These are phyloP conservation scores for Tricholoma matsutake DNA, from an alignment of 768 basidiomycete species.

Conservation along the genomic window DNA sequence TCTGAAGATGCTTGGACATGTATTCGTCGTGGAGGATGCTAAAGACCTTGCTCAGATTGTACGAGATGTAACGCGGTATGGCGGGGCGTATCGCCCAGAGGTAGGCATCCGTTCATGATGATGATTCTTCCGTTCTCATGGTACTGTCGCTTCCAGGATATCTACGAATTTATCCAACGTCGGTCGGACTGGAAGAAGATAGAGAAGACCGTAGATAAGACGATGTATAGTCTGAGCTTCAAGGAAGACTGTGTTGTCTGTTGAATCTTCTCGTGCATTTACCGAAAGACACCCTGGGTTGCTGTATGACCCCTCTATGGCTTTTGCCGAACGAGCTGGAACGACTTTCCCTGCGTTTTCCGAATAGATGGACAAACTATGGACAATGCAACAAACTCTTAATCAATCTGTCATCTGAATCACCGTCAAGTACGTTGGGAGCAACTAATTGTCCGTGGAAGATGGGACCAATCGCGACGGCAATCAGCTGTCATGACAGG, in stretches of 20 bases:
- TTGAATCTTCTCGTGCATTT: conserved; percentile 18
- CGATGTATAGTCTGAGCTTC: conserved; percentile 91
- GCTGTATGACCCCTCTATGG: too few relatives aligned
- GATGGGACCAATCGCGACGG: too few relatives aligned
- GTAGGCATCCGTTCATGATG: conserved; percentile 33
- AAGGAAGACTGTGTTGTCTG: conserved; percentile 82
- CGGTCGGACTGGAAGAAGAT: conserved; percentile 99
- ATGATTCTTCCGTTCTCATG: not conserved
- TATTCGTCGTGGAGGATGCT: conserved; percentile 93
- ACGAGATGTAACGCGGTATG: conserved; percentile 91
- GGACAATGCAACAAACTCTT: too few relatives aligned
- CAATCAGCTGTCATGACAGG: too few relatives aligned
- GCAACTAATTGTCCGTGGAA: too few relatives aligned
- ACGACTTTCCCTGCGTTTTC: too few relatives aligned
- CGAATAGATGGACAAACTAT: too few relatives aligned
- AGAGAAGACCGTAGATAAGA: conserved; percentile 92
- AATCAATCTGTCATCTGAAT: too few relatives aligned
- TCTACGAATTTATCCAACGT: conserved; percentile 95
- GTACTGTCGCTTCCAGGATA: conserved; percentile 48
- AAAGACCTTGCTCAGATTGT: conserved; percentile 97
- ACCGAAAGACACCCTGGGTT: not conserved
- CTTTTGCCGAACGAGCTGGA: too few relatives aligned
- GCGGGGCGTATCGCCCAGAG: conserved; percentile 93
- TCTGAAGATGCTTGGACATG: conserved; percentile 96
- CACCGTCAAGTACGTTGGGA: too few relatives aligned